Conservation (phyloP, 495 filamentous ascomycete species). For the Neurospora discreta region DNA sequence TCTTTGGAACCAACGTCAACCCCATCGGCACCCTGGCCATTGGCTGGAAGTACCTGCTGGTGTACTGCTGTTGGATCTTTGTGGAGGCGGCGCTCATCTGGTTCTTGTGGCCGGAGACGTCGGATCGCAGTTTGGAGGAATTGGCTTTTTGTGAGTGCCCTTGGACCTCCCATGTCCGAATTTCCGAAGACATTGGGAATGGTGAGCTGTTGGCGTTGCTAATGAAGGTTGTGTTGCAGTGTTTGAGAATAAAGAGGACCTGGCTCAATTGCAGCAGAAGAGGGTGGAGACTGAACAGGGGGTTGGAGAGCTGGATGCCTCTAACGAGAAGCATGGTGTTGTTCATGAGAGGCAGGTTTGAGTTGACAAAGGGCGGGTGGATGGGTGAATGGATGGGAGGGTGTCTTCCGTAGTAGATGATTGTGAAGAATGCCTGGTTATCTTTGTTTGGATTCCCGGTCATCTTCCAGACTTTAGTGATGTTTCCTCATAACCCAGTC, state of each 20-base stretch:
- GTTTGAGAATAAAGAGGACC: slow-evolving; percentile 15
- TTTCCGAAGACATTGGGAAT: too few relatives aligned
- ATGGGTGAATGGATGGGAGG: not conserved
- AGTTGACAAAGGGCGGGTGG: not conserved
- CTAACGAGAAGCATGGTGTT: not conserved
- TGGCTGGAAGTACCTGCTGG: slow-evolving; percentile 46
- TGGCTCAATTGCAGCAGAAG: slow-evolving; percentile 4
- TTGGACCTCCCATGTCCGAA: not conserved
- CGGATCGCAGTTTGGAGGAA: slow-evolving; percentile 51
- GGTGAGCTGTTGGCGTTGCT: not conserved
- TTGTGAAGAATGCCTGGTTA: too few relatives aligned
- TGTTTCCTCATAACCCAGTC: too few relatives aligned
- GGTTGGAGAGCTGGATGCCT: not conserved
- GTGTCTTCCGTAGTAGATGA: not conserved
- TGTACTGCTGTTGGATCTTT: slow-evolving; percentile 45
- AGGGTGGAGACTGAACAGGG: not conserved
- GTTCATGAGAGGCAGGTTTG: not conserved
- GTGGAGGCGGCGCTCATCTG: slow-evolving; percentile 48
- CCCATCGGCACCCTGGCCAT: slow-evolving; percentile 51
- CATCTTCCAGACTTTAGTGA: too few relatives aligned
- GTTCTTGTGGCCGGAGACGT: slow-evolving; percentile 55
- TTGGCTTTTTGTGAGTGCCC: slow-evolving; percentile 47
- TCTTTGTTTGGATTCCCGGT: too few relatives aligned
- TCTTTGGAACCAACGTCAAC: slow-evolving; percentile 50
- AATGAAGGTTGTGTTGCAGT: slow-evolving; percentile 3